Conservation (phyloP, 23 red algal genomes). For the Gracilaria vermiculophylla region DNA sequence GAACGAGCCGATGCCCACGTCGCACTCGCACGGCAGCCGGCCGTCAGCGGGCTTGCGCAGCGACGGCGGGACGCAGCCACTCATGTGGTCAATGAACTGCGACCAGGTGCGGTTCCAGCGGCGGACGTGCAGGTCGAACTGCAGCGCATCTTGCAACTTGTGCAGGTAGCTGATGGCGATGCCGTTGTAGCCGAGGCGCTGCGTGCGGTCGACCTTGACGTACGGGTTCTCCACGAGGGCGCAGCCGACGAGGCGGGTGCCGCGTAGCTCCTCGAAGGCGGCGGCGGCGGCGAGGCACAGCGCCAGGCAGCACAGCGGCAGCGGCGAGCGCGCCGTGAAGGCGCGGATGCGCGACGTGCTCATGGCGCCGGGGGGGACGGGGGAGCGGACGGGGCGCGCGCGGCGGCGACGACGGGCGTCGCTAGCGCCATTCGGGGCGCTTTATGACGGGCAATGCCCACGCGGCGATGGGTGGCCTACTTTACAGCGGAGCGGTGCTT, state of each 20-base stretch:
- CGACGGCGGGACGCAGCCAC: not conserved
- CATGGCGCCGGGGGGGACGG: too few species aligned
- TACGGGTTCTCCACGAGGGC: conserved; percentile 41
- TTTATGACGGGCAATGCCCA: too few species aligned
- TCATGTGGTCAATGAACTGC: conserved; percentile 35
- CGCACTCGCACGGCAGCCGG: not conserved
- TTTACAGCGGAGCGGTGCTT: too few species aligned
- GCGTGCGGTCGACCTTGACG: conserved; percentile 13
- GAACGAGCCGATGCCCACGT: conserved; percentile 42
- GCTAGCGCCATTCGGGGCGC: too few species aligned
- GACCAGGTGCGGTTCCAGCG: conserved; percentile 35
- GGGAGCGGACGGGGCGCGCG: too few species aligned
- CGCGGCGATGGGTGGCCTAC: too few species aligned
- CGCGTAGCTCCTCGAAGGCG: conserved; percentile 17
- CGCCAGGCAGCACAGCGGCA: not conserved
- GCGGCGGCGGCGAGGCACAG: not conserved
- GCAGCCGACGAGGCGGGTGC: conserved; percentile 7
- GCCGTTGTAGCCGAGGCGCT: not conserved
- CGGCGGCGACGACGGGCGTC: too few species aligned
- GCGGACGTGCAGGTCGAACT: not conserved
- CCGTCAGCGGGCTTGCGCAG: too few species aligned
- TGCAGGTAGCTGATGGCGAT: conserved; percentile 31
- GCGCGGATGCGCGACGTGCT: not conserved
- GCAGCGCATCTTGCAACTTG: conserved; percentile 3
- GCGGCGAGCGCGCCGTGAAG: not conserved